These are phyloP conservation scores for Tremella yokohamensis DNA, from an alignment of 768 basidiomycete species.

Conservation along the genomic window DNA sequence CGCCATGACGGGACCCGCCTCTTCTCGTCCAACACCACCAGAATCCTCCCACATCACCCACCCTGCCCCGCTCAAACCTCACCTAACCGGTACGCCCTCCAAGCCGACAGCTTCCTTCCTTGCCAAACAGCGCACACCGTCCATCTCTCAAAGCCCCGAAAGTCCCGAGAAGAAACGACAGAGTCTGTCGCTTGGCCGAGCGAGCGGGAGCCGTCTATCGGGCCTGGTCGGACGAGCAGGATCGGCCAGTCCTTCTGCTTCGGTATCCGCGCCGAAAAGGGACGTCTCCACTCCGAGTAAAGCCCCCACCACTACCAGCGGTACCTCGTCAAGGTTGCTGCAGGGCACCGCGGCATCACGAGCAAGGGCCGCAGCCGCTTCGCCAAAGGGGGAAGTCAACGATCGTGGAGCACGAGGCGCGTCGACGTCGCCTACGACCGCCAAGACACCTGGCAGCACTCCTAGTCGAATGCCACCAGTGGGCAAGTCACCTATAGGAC, in stretches of 20 bases:
- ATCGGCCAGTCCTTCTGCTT: background rate
- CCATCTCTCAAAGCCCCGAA: background rate
- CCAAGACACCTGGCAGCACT: conserved; percentile 1
- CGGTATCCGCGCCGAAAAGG: background rate
- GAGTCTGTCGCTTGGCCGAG: background rate
- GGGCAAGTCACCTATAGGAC: conserved; percentile 26
- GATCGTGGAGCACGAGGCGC: background rate
- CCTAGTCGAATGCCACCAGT: conserved; percentile 17
- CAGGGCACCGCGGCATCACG: conserved; percentile 43
- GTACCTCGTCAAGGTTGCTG: conserved; percentile 24
- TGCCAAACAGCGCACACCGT: conserved; percentile 32
- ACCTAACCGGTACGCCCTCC: conserved; percentile 40
- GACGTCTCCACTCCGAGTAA: background rate
- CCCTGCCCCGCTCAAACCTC: conserved; percentile 32
- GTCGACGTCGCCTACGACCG: conserved; percentile 6
- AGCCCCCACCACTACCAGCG: background rate
- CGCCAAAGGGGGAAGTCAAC: background rate
- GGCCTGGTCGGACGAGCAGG: background rate
- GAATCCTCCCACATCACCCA: background rate
- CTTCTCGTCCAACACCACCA: conserved; percentile 9
- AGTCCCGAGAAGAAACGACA: background rate
- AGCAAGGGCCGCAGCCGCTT: conserved; percentile 21
- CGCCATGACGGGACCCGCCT: background rate
- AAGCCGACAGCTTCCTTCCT: conserved; percentile 40
- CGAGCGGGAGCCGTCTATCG: background rate